Evolutionary conservation across 2,329 filamentous ascomycete species (phyloP).

Genomic region (Aspergillus tamarii): DNA sequence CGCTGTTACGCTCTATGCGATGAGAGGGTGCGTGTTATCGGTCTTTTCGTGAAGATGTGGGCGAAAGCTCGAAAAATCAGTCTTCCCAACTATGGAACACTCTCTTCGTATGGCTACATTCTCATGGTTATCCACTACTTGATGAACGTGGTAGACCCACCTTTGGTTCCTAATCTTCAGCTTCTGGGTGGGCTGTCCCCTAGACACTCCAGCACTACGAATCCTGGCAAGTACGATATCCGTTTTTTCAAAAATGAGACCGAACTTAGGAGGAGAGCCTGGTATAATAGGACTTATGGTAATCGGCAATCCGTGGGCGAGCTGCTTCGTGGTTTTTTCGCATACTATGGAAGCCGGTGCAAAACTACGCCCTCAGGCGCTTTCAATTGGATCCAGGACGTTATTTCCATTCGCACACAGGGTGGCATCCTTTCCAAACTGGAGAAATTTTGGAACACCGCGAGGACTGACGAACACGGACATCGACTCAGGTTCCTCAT

Average conservation of each 20-base stretch:
- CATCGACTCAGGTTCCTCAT: background rate
- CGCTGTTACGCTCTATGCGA: constrained; percentile 1
- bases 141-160: background rate
- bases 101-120: constrained; percentile 2
- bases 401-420: background rate
- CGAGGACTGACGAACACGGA: background rate
- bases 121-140: constrained; percentile 3
- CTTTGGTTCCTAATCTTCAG: constrained; percentile 3
- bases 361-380: background rate
- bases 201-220: background rate
- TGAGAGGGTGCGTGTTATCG: background rate
- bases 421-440: background rate
- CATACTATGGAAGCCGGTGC: background rate
- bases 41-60: constrained; percentile 4
- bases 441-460: background rate
- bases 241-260: constrained; percentile 71
- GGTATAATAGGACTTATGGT: background rate
- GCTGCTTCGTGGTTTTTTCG: constrained; percentile 1
- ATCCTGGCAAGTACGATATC: background rate
- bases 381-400: background rate
- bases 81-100: background rate
- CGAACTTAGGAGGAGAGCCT: constrained; percentile 66
- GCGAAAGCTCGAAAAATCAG: constrained; percentile 1
- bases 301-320: background rate
- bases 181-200: background rate